These are phyloP conservation scores for Rhizopogon sp. DNA, from an alignment of 768 basidiomycete species.

Conservation along the genomic window DNA sequence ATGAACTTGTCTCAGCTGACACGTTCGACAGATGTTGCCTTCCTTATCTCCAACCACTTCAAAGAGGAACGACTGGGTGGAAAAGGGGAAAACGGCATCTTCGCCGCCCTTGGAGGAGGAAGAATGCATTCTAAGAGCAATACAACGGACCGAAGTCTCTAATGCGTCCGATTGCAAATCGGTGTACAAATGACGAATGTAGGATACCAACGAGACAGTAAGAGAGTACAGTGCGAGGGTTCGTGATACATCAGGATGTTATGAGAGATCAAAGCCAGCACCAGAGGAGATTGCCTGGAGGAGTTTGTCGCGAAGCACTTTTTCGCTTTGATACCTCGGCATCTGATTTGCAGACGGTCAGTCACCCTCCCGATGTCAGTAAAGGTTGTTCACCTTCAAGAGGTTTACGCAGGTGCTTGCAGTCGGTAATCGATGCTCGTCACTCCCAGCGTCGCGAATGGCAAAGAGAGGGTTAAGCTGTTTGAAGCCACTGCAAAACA, in stretches of 20 bases:
- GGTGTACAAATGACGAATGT: constrained; percentile 6
- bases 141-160: constrained; percentile 11
- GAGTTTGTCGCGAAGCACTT: constrained; percentile 66
- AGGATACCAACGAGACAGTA: not conserved
- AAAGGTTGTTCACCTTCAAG: constrained; percentile 56
- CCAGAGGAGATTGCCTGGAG: constrained; percentile 82
- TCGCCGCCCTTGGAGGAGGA: constrained; percentile 24
- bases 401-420: constrained; percentile 90
- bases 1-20: not conserved
- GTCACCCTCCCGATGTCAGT: constrained; percentile 2
- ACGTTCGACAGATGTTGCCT: constrained; percentile 64
- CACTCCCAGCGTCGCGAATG: constrained; percentile 75
- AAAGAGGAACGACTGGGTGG: constrained; percentile 56
- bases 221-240: not conserved
- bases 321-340: constrained; percentile 62
- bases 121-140: constrained; percentile 2
- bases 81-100: constrained; percentile 18
- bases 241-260: constrained; percentile 1
- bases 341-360: constrained; percentile 39
- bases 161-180: not conserved
- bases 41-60: constrained; percentile 77
- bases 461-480: constrained; percentile 86
- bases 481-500: constrained; percentile 61
- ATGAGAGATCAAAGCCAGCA: constrained; percentile 93
- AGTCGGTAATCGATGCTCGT: constrained; percentile 67